These are phyloP conservation scores for Terana coerulea DNA, from an alignment of 768 basidiomycete species.

Conservation along the genomic window DNA sequence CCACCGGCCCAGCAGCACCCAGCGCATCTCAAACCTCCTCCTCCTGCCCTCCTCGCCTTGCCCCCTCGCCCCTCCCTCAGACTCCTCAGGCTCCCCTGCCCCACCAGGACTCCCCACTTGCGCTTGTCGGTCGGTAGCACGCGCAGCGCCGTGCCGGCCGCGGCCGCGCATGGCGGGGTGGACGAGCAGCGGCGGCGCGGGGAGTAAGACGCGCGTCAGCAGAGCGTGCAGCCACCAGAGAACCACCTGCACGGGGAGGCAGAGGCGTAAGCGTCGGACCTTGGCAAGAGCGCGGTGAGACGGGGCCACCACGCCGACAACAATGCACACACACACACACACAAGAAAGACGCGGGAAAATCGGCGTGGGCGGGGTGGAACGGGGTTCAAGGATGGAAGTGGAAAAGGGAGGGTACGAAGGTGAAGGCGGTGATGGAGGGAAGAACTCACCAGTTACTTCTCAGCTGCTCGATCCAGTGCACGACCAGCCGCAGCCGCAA, in stretches of 20 bases:
- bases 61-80: too few species aligned
- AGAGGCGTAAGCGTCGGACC: conserved; percentile 19
- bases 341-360: conserved; percentile 10
- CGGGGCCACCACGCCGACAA: conserved; percentile 1
- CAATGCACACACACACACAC: neutral
- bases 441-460: conserved; percentile 47
- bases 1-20: too few species aligned
- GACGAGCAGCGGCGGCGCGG: neutral
- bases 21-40: too few species aligned
- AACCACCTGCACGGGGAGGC: conserved; percentile 60
- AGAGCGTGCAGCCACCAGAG: conserved; percentile 62
- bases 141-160: neutral
- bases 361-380: conserved; percentile 12
- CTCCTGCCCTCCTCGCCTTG: too few species aligned
- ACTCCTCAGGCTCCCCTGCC: too few species aligned
- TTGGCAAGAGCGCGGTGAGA: conserved; percentile 10
- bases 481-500: conserved; percentile 82
- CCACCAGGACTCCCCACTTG: too few species aligned
- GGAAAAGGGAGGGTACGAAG: conserved; percentile 11
- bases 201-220: conserved; percentile 24
- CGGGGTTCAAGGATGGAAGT: conserved; percentile 7
- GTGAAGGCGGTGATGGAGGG: conserved; percentile 3
- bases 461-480: conserved; percentile 88
- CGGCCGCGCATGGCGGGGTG: neutral
- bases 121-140: too few species aligned